Conservation (phyloP, 1,284 basidiomycete genomes). For the Ceratobasidium sp. region DNA sequence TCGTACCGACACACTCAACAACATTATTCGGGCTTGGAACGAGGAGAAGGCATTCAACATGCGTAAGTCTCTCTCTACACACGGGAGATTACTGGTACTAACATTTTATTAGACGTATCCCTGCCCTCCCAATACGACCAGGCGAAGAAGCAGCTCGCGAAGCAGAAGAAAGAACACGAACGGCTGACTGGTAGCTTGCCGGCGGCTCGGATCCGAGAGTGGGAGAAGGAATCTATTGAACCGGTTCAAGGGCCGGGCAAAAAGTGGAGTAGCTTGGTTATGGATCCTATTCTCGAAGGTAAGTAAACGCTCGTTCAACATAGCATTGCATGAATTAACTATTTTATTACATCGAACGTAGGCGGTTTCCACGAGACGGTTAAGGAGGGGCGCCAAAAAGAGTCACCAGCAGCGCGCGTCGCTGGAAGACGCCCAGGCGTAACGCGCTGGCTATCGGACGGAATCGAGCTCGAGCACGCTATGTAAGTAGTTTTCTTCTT, state of each 20-base stretch:
- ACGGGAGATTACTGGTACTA: too few species aligned
- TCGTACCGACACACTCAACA: neutral
- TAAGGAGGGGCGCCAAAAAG: neutral
- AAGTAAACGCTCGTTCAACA: too few species aligned
- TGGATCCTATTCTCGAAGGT: neutral
- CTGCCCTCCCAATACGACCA: neutral
- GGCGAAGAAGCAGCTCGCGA: neutral
- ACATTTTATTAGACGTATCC: neutral
- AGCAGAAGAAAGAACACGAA: neutral
- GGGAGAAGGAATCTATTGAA: conserved; percentile 24
- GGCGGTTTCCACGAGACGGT: neutral
- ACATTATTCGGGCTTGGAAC: neutral
- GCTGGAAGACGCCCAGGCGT: conserved; percentile 1
- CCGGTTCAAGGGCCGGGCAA: neutral
- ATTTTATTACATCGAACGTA: too few species aligned
- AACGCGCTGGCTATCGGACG: neutral
- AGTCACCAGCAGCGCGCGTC: neutral
- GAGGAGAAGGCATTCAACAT: neutral
- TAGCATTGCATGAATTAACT: too few species aligned
- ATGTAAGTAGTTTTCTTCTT: conserved; percentile 5
- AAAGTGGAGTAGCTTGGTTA: neutral
- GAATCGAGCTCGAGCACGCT: conserved; percentile 11
- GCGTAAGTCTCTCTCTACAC: too few species aligned
- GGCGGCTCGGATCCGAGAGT: neutral
- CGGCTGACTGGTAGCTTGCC: neutral